These are phyloP conservation scores for Coemansia sp. DNA, from an alignment of 192 early-diverging fungal genomes.

Conservation along the genomic window DNA sequence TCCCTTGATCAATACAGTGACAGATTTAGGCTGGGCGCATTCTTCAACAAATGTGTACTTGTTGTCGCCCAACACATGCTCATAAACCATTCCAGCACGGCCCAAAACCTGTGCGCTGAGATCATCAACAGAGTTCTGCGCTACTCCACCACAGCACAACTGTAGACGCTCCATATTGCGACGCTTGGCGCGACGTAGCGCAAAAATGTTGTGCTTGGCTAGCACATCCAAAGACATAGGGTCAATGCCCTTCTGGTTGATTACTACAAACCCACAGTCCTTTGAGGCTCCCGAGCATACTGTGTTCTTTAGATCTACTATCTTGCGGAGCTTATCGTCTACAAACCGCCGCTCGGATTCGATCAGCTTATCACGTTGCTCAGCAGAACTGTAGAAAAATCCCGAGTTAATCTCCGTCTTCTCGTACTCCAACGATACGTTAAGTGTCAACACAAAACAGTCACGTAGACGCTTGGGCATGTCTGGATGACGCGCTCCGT, in stretches of 20 bases:
- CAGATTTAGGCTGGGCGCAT: constrained; percentile 82
- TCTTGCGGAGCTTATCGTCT: constrained; percentile 89
- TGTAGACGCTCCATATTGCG: constrained; percentile 99
- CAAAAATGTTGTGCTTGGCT: constrained; percentile 93
- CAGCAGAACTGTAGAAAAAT: constrained; percentile 97
- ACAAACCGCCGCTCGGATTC: constrained; percentile 96
- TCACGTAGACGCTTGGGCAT: constrained; percentile 95
- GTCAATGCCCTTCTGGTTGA: constrained; percentile 99
- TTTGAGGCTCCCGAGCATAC: constrained; percentile 81
- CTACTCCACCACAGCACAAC: constrained; percentile 89
- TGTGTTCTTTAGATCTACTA: constrained; percentile 96
- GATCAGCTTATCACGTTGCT: constrained; percentile 97
- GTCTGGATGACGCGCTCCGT: constrained; percentile 98
- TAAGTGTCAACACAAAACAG: constrained; percentile 89
- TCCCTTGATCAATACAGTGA: constrained; percentile 93
- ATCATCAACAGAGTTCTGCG: constrained; percentile 98
- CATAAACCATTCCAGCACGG: constrained; percentile 89
- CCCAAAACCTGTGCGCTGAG: constrained; percentile 81
- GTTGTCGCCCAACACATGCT: constrained; percentile 96
- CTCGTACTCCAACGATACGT: constrained; percentile 98
- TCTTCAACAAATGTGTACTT: constrained; percentile 99
- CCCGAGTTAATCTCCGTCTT: constrained; percentile 99
- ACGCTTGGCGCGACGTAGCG: constrained; percentile 94
- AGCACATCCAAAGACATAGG: constrained; percentile 95
- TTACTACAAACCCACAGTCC: constrained; percentile 87